These are phyloP conservation scores for Aspergillus terreus DNA, from an alignment of 2,329 filamentous ascomycete genomes.

Conservation along the genomic window DNA sequence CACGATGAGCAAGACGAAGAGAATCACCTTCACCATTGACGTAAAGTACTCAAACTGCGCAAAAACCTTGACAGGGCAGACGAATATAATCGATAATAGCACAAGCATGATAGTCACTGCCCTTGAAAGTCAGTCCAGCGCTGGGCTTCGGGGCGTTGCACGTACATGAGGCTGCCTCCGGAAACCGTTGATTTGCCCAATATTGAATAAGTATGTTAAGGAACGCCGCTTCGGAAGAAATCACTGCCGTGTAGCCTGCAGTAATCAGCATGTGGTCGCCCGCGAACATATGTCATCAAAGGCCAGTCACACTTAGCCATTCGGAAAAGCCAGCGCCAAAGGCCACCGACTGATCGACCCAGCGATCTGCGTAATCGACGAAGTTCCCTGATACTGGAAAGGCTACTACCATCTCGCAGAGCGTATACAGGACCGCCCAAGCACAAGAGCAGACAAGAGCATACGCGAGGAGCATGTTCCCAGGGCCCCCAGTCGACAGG, in stretches of 20 bases:
- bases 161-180: background rate
- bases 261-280: background rate
- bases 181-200: background rate
- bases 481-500: conserved; percentile 29
- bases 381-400: conserved; percentile 37
- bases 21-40: conserved; percentile 35
- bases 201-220: background rate
- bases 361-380: conserved; percentile 38
- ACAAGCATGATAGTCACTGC: conserved; percentile 1
- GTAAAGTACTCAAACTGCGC: conserved; percentile 37
- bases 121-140: background rate
- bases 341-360: conserved; percentile 36
- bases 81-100: conserved; percentile 19
- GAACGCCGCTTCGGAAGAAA: background rate
- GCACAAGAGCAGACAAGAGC: conserved; percentile 26
- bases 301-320: conserved; percentile 16
- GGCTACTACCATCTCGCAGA: conserved; percentile 36
- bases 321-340: conserved; percentile 33
- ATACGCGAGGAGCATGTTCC: conserved; percentile 32
- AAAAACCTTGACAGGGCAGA: conserved; percentile 27
- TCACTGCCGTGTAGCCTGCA: background rate
- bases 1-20: conserved; percentile 36
- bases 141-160: background rate
- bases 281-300: background rate
- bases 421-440: conserved; percentile 29